Evolutionary conservation across 2,329 filamentous ascomycete genomes (phyloP).

Genomic region (Aspergillus pseudoterreus): DNA sequence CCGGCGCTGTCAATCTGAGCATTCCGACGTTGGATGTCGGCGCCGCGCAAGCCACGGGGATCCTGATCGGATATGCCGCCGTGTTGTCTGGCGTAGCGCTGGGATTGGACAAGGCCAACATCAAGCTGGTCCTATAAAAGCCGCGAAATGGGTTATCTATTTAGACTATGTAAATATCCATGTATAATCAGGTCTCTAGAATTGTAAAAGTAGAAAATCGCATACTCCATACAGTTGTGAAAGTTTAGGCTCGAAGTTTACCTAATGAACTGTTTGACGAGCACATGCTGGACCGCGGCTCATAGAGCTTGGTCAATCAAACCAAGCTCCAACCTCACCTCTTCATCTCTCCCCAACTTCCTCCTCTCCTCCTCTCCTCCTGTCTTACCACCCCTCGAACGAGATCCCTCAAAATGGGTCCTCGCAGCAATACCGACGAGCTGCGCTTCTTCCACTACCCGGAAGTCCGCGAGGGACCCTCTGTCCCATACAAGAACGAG

Average conservation of each 20-base stretch:
- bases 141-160: neutral
- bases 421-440: constrained; percentile 6
- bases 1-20: constrained; percentile 83
- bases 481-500: constrained; percentile 45
- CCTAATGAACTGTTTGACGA: neutral
- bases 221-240: neutral
- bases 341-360: neutral
- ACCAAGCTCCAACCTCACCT: constrained; percentile 1
- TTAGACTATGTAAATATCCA: neutral
- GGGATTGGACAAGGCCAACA: constrained; percentile 35
- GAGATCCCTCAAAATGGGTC: constrained; percentile 17
- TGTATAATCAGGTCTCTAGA: neutral
- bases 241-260: neutral
- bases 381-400: too few species aligned
- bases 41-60: constrained; percentile 63
- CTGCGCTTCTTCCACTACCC: constrained; percentile 35
- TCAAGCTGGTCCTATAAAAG: constrained; percentile 23
- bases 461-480: constrained; percentile 35
- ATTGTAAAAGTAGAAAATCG: neutral
- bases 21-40: constrained; percentile 74
- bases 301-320: neutral
- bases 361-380: neutral
- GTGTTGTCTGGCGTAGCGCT: constrained; percentile 63
- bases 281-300: constrained; percentile 7
- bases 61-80: constrained; percentile 70